phyloP scores from a whole-genome alignment of 75 land plant species.

The Isoetes taiwanensis region DNA sequence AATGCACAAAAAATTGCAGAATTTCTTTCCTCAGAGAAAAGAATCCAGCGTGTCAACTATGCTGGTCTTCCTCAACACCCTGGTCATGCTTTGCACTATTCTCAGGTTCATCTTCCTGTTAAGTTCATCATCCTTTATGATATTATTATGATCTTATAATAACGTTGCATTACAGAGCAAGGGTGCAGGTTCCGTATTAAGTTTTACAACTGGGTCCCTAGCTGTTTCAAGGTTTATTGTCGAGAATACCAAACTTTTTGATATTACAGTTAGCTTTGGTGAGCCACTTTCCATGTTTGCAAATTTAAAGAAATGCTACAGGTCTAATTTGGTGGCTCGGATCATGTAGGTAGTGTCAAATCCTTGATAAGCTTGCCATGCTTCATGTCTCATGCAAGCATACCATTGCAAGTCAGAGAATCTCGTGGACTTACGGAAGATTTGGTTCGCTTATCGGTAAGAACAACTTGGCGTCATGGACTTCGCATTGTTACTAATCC shows the following conservation, averaged over 20 bases:
- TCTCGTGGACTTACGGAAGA: conserved; percentile 79
- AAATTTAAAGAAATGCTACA: no score
- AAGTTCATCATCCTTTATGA: no score
- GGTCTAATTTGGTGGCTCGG: neutral
- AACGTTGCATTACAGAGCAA: conserved; percentile 79
- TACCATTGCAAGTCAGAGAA: conserved; percentile 60
- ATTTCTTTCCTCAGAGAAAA: conserved; percentile 61
- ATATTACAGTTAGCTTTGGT: conserved; percentile 97
- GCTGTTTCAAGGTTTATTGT: conserved; percentile 81
- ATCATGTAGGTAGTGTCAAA: conserved; percentile 75
- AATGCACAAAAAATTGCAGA: conserved; percentile 96
- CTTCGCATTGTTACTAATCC: neutral
- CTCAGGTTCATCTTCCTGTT: conserved; percentile 73
- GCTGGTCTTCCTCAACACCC: conserved; percentile 80
- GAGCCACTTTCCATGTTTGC: no score
- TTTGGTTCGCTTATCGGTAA: conserved; percentile 70
- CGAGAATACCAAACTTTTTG: conserved; percentile 69
- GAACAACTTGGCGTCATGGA: conserved; percentile 4
- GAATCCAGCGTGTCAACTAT: conserved; percentile 64
- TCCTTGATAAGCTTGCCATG: conserved; percentile 94
- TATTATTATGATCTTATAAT: no score
- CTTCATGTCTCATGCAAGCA: conserved; percentile 98
- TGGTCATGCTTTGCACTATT: conserved; percentile 72
- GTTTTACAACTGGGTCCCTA: conserved; percentile 85
- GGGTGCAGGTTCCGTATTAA: conserved; percentile 92